phyloP scores from a whole-genome alignment of 768 basidiomycete genomes.

The Cantharellus anzutake region DNA sequence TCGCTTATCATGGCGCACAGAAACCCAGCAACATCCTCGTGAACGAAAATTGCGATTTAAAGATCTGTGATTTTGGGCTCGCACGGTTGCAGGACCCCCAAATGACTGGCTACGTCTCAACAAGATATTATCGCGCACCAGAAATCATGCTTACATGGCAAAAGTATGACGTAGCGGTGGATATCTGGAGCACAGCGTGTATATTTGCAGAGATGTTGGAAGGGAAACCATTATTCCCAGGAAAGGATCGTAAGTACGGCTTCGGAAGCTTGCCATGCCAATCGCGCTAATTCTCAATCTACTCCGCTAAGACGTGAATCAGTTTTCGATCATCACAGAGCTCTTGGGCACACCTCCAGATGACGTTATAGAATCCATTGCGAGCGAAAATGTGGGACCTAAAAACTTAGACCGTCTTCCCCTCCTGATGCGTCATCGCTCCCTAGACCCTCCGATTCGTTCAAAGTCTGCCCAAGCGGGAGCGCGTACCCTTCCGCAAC shows the following conservation, averaged over 20 bases:
- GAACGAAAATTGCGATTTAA: slow-evolving; percentile 98
- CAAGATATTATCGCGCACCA: slow-evolving; percentile 94
- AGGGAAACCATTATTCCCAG: slow-evolving; percentile 96
- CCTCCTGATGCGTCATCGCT: background rate
- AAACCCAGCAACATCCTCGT: slow-evolving; percentile 99
- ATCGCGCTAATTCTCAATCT: slow-evolving; percentile 2
- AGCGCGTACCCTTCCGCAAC: slow-evolving; percentile 86
- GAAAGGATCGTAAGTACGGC: slow-evolving; percentile 82
- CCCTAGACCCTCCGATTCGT: slow-evolving; percentile 89
- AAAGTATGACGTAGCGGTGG: slow-evolving; percentile 98
- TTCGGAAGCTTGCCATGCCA: background rate
- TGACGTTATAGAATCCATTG: slow-evolving; percentile 98
- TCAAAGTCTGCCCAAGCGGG: slow-evolving; percentile 90
- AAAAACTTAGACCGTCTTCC: background rate
- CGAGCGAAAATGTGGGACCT: slow-evolving; percentile 69
- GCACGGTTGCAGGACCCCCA: slow-evolving; percentile 98
- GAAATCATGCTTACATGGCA: slow-evolving; percentile 99
- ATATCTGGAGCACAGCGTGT: slow-evolving; percentile 98
- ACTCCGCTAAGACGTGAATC: slow-evolving; percentile 68
- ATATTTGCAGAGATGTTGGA: slow-evolving; percentile 99
- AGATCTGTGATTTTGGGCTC: slow-evolving; percentile 99
- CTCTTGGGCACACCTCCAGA: slow-evolving; percentile 95
- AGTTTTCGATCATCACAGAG: slow-evolving; percentile 99
- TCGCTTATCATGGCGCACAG: slow-evolving; percentile 19
- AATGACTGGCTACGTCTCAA: slow-evolving; percentile 99